Percentiles rank a stretch among this genome's conserved stretches.
Conservation (phyloP, 1,284 basidiomycete genomes). For the Mrakiaceae sp. region DNA sequence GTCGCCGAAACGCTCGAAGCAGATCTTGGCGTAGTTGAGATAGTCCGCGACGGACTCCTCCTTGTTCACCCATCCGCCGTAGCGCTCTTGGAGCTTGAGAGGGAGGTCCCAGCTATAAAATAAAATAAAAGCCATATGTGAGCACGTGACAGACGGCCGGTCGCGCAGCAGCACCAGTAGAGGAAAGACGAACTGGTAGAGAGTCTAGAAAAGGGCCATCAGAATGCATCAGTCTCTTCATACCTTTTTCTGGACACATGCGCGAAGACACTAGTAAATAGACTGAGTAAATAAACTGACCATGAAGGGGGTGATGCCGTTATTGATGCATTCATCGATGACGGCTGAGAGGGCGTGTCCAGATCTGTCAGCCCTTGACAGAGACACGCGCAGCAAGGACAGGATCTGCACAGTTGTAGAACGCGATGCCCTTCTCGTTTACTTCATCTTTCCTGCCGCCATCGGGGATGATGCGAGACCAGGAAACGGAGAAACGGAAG, state of each 20-base stretch:
- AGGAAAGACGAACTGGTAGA: slow-evolving; percentile 43
- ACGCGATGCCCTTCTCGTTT: slow-evolving; percentile 54
- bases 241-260: no score
- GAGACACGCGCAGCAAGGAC: no score
- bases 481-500: slow-evolving; percentile 58
- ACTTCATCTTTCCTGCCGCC: slow-evolving; percentile 58
- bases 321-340: slow-evolving; percentile 52
- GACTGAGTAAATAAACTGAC: slow-evolving; percentile 4
- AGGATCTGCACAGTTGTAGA: slow-evolving; percentile 42
- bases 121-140: not conserved
- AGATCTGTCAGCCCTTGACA: no score
- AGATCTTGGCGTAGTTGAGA: slow-evolving; percentile 51
- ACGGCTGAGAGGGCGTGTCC: slow-evolving; percentile 28
- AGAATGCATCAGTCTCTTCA: no score
- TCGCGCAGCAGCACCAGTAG: no score
- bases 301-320: slow-evolving; percentile 33
- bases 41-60: slow-evolving; percentile 9
- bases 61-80: slow-evolving; percentile 53
- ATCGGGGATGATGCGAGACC: slow-evolving; percentile 59
- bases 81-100: slow-evolving; percentile 54
- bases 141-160: not conserved
- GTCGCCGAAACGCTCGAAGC: slow-evolving; percentile 61
- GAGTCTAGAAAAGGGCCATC: slow-evolving; percentile 38
- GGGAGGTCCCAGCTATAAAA: slow-evolving; percentile 53
- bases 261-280: no score